Evolutionary conservation across 2,329 filamentous ascomycete genomes (phyloP).

Genomic region (Raffaelea deltoideospora): DNA sequence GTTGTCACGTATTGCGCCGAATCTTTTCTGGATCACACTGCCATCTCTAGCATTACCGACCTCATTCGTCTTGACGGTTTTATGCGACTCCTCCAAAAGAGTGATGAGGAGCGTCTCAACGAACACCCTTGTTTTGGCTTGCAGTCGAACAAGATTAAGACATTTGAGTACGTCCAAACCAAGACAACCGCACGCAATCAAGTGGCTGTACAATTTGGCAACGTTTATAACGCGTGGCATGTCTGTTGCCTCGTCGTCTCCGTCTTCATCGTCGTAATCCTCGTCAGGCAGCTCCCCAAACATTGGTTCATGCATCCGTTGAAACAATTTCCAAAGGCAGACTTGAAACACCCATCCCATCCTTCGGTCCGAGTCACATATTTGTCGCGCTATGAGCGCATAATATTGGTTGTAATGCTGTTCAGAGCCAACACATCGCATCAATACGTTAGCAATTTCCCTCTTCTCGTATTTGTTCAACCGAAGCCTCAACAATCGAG

Average conservation of each 20-base stretch:
- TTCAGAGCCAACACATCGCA: constrained; percentile 78
- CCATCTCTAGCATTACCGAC: constrained; percentile 23
- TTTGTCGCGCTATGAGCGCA: constrained; percentile 62
- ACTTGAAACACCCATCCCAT: constrained; percentile 79
- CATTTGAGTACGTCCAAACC: constrained; percentile 42
- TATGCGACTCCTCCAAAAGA: constrained; percentile 52
- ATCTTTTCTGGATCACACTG: constrained; percentile 41
- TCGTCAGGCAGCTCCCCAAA: constrained; percentile 49
- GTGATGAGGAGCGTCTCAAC: constrained; percentile 68
- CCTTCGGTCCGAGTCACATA: constrained; percentile 55
- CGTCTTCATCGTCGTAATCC: constrained; percentile 30
- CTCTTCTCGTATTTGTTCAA: constrained; percentile 75
- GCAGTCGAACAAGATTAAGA: constrained; percentile 65
- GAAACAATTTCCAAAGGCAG: constrained; percentile 73
- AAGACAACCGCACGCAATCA: constrained; percentile 31
- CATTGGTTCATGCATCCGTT: constrained; percentile 66
- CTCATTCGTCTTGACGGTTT: constrained; percentile 14
- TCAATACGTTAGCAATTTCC: constrained; percentile 74
- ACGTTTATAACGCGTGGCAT: constrained; percentile 34
- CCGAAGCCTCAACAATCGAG: constrained; percentile 64
- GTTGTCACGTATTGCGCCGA: constrained; percentile 46
- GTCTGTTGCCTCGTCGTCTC: constrained; percentile 29
- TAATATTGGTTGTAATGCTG: constrained; percentile 86
- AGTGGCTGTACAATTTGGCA: constrained; percentile 36
- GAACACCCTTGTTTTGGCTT: constrained; percentile 61